Evolutionary conservation across 2,329 filamentous ascomycete genomes (phyloP).

Genomic region (Elsinoe fawcettii): DNA sequence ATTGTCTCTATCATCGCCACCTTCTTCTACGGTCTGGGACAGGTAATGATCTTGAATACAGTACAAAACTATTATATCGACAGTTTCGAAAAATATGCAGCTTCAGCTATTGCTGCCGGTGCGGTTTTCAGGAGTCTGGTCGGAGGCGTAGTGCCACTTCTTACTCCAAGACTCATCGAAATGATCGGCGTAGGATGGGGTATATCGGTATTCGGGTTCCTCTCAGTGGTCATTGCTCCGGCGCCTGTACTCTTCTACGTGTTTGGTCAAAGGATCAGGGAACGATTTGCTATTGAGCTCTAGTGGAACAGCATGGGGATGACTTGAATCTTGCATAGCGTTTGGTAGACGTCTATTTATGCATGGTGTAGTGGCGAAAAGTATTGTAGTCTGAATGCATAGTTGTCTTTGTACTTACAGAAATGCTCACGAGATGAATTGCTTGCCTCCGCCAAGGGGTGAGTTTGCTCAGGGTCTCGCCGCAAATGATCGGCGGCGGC

Average conservation of each 20-base stretch:
- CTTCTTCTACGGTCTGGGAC: slow-evolving; percentile 45
- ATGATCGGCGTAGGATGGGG: slow-evolving; percentile 44
- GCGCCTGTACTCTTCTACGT: slow-evolving; percentile 44
- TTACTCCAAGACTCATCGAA: slow-evolving; percentile 39
- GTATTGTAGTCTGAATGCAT: background rate
- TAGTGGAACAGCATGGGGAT: background rate
- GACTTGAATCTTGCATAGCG: slow-evolving; percentile 14
- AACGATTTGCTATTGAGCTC: slow-evolving; percentile 37
- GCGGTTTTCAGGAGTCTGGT: slow-evolving; percentile 41
- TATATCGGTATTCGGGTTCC: slow-evolving; percentile 42
- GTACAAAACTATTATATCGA: slow-evolving; percentile 51
- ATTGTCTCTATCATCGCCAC: slow-evolving; percentile 35
- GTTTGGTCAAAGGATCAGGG: slow-evolving; percentile 40
- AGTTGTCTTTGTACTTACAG: background rate
- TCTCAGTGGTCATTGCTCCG: slow-evolving; percentile 39
- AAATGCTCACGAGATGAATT: background rate
- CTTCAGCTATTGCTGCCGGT: slow-evolving; percentile 44
- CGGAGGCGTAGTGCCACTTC: slow-evolving; percentile 41
- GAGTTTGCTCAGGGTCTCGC: background rate
- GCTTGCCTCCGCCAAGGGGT: background rate
- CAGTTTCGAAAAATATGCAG: slow-evolving; percentile 44
- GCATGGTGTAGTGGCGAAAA: background rate
- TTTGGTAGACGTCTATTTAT: background rate
- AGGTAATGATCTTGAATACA: slow-evolving; percentile 46
- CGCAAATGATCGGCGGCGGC: background rate